A percentile compares a stretch with the other conserved stretches of the same genome.
phyloP scores from a whole-genome alignment of 805 yeast genomes.

The Saccharomycopsis fibuligera region DNA sequence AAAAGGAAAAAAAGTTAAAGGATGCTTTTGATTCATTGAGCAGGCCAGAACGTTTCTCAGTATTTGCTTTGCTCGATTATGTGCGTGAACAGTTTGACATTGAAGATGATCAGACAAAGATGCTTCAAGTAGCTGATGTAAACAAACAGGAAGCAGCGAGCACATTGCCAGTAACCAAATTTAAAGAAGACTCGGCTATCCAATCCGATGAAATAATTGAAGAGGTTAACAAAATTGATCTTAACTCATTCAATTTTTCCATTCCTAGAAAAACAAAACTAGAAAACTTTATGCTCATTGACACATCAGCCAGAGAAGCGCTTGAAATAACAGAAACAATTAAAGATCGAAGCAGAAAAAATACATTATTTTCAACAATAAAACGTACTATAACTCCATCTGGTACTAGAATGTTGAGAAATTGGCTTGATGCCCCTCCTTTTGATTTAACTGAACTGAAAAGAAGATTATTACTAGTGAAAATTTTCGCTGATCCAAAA shows the following conservation, averaged over 20 bases:
- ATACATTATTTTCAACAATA: slow-evolving; percentile 66
- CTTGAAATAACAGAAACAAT: slow-evolving; percentile 62
- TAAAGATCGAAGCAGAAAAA: slow-evolving; percentile 50
- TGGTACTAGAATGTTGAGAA: slow-evolving; percentile 71
- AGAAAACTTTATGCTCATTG: slow-evolving; percentile 62
- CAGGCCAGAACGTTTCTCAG: slow-evolving; percentile 1
- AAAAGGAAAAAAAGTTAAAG: neutral
- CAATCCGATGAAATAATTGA: slow-evolving; percentile 34
- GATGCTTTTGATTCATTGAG: neutral
- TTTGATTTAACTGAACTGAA: slow-evolving; percentile 50
- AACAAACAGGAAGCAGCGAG: neutral
- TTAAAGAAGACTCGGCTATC: slow-evolving; percentile 47
- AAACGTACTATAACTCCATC: slow-evolving; percentile 72
- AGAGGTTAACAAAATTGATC: slow-evolving; percentile 1
- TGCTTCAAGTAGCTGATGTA: neutral
- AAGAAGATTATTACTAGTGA: slow-evolving; percentile 48
- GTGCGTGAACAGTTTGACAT: slow-evolving; percentile 16
- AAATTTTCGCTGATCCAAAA: slow-evolving; percentile 32
- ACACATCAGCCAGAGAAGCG: slow-evolving; percentile 70
- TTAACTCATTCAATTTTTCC: slow-evolving; percentile 43
- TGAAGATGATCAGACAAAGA: neutral
- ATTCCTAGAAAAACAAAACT: slow-evolving; percentile 56
- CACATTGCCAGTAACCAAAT: neutral
- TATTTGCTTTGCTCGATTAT: slow-evolving; percentile 13
- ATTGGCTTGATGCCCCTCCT: slow-evolving; percentile 81